Evolutionary conservation across 306 rosid species (phyloP), one percentile per base, ranked within the genome.

Genomic region (Ochetophila trinervis): DNA sequence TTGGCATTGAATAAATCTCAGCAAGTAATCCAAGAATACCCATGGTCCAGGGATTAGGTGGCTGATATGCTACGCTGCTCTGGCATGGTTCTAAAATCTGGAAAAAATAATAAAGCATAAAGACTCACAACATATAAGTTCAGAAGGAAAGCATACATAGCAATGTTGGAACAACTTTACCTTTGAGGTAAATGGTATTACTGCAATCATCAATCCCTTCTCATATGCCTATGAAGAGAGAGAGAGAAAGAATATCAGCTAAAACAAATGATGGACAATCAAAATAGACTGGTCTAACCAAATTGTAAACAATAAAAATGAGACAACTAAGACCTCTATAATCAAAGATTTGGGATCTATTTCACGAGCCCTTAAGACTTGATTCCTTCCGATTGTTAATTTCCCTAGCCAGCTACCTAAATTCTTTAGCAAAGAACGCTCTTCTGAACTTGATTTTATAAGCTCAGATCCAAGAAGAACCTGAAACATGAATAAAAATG

Each of bases 41-140:
- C 99, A 94, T 88, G 53, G 99, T 90, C 99, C 99, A 94, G 58
- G 99, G 99, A 76, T 94, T 94, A 21, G 99, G 99, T 20, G 99
- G 99, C 72, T 88, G 97, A 75, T 94, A 94, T 1, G 99, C 99
- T 71, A 88, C 79, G 81, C 99, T 94, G 69, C 62, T 88, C 72
- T 86, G 95, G 70, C 99, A 94, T 54, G 99, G 97, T 80, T 94
- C 97, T 51, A 94, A 81, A 70, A 90, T 58, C 99, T 94, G 83
- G 74, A 82, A 37, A 66, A 72, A 53, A 20, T 56, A 63, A 69
- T 69, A 36, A 20, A 74, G 40, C 40, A 54, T 55, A 35, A 32
- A 42, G 61, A 16, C 24, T 19, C 55, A 50, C 15, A 70, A 47
- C 63, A 67, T 36, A 27, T 6, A 53, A 18, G 42, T 36, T 48